These are phyloP conservation scores for Colletotrichum eleusines DNA, from an alignment of 2,329 filamentous ascomycete species.

Conservation along the genomic window DNA sequence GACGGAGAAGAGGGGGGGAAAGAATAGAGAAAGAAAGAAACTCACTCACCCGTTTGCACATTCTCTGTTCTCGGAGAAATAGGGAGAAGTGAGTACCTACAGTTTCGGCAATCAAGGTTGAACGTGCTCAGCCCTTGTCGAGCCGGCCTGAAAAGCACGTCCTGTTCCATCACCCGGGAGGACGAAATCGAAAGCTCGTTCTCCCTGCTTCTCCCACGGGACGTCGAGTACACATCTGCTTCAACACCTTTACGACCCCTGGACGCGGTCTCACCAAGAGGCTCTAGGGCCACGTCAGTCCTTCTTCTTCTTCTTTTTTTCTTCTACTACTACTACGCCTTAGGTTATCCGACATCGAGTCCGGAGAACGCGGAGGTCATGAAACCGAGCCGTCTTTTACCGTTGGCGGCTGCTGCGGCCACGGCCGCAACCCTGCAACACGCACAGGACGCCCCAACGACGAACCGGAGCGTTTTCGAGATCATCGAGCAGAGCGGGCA, in stretches of 20 bases:
- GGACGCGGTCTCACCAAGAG: slow-evolving; percentile 5
- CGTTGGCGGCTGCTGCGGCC: neutral
- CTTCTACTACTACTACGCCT: neutral
- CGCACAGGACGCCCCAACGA: too few relatives aligned
- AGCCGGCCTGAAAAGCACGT: neutral
- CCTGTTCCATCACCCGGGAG: neutral
- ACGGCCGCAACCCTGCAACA: too few relatives aligned
- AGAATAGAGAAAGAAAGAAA: too few relatives aligned
- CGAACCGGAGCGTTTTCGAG: neutral
- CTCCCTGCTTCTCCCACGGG: neutral
- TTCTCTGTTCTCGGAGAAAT: neutral
- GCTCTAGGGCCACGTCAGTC: neutral
- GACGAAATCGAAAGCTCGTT: neutral
- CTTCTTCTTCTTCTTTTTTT: neutral
- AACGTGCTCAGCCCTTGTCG: neutral
- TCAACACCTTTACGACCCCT: slow-evolving; percentile 7
- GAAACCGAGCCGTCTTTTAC: slow-evolving; percentile 7
- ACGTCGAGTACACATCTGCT: slow-evolving; percentile 2
- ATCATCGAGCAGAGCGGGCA: slow-evolving; percentile 5
- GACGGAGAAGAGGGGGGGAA: too few relatives aligned
- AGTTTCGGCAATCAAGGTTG: neutral
- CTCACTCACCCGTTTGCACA: neutral
- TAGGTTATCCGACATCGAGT: neutral
- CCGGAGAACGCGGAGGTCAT: slow-evolving; percentile 1
- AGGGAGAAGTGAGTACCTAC: neutral